Percentiles rank a stretch among this genome's conserved stretches.
Evolutionary conservation across 108 stramenopile genomes (phyloP).

Genomic region (Pseudonitzschia delicatissima): DNA sequence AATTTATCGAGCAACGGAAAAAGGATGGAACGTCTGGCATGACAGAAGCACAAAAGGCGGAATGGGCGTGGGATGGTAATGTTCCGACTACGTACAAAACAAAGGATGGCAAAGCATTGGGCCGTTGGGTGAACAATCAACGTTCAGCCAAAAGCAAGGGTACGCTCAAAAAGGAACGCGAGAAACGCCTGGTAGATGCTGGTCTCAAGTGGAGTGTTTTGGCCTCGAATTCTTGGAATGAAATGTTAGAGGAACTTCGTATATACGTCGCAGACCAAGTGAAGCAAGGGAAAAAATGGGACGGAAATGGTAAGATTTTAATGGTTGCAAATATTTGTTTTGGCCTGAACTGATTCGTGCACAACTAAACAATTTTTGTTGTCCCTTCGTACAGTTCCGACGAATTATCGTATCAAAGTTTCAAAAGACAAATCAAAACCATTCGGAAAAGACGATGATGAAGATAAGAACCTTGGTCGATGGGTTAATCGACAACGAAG

Average conservation of each 20-base stretch:
- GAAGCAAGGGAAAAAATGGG: constrained; percentile 54
- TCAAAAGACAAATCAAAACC: constrained; percentile 27
- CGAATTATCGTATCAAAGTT: constrained; percentile 74
- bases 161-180: constrained; percentile 71
- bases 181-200: constrained; percentile 69
- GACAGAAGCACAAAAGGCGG: constrained; percentile 51
- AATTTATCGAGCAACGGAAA: constrained; percentile 67
- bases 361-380: no score
- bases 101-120: constrained; percentile 76
- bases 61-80: constrained; percentile 88
- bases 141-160: constrained; percentile 83
- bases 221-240: constrained; percentile 83
- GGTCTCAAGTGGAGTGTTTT: constrained; percentile 89
- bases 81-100: constrained; percentile 70
- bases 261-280: constrained; percentile 68
- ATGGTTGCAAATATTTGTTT: background rate
- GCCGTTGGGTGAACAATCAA: constrained; percentile 89
- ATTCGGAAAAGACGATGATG: constrained; percentile 35
- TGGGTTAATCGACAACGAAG: constrained; percentile 89
- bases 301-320: constrained; percentile 33
- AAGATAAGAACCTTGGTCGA: constrained; percentile 78
- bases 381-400: constrained; percentile 52
- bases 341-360: background rate
- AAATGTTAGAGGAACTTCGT: constrained; percentile 81
- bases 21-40: constrained; percentile 49